Evolutionary conservation across 306 rosid genomes (phyloP), one percentile per base, ranked within the genome.

Genomic region (Erythrophleum fordii): DNA sequence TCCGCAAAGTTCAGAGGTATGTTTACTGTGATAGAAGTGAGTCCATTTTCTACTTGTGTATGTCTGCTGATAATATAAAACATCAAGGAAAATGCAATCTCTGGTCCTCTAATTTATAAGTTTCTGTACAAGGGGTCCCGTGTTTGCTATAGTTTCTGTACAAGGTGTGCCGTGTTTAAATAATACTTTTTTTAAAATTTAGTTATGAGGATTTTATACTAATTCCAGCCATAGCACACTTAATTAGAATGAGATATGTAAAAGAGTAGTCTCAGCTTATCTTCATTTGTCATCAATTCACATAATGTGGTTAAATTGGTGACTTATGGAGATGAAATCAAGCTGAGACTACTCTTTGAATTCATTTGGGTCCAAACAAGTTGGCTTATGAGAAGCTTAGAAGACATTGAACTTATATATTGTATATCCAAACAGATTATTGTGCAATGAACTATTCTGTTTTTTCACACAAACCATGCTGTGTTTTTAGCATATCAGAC

Each of bases 1-100:
- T 96, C 99, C 81, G 45, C 99, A 58, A 96, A 92, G 88, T 96
- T 96, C 82, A 88, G 99, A 92, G 98, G 99, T 96, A 88, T 17
- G 86, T 28, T 80, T 35, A 56, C 72, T 10, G 69, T 76, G 71
- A 62, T 78, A 61, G 44, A 70, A 79, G 16, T 13, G 4, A 48
- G 37, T 44, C 31, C 22, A 31, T 77, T 78, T 44, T 75, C 70
- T 72, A 51, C n/a, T 67, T 48, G 18, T 55, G 12, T 64, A 51
- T 82, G 8, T 55, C 61, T 55, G 55, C 77, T 79, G 82, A 49
- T 49, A 73, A 46, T 28, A 75, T 64, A 72, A 52, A 70, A 31
- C 46, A 59, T 68, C 52, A 46, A 46, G 80, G 78, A 28, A 69
- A 39, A 28, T 45, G 14, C 68, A 55, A 58, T 64, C 31, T 44